These are phyloP conservation scores for Ehretia macrophylla DNA, from an alignment of 257 asterid genomes.

Conservation along the genomic window DNA sequence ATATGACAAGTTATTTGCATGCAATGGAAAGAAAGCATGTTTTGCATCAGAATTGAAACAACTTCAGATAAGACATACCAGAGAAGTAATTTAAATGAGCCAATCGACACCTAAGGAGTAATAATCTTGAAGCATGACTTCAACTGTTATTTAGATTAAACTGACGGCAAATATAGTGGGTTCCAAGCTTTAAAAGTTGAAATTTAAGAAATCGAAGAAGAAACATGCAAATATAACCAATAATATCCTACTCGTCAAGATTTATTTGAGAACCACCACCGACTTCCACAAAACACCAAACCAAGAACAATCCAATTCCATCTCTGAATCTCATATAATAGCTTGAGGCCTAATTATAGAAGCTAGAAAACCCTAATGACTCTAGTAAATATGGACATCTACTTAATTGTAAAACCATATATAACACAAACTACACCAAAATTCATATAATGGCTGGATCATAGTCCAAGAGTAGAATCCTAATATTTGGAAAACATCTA, in stretches of 20 bases:
- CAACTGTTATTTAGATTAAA: too few species aligned
- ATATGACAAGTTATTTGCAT: constrained; percentile 10
- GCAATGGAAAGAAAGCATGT: background rate
- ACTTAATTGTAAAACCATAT: too few species aligned
- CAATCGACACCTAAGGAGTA: too few species aligned
- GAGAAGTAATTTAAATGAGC: background rate
- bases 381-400: background rate
- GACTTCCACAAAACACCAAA: too few species aligned
- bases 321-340: too few species aligned
- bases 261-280: background rate
- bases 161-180: too few species aligned
- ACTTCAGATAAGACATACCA: background rate
- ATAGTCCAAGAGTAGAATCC: background rate
- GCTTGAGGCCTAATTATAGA: background rate
- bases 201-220: too few species aligned
- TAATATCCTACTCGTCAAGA: too few species aligned
- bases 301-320: background rate
- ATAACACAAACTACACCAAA: too few species aligned
- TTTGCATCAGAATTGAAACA: background rate
- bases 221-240: too few species aligned
- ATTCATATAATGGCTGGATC: background rate
- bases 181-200: too few species aligned
- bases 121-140: too few species aligned
- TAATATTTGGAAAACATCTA: background rate
- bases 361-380: background rate